Evolutionary conservation across 2,329 filamentous ascomycete species (phyloP).

Genomic region (Diplodia seriata): DNA sequence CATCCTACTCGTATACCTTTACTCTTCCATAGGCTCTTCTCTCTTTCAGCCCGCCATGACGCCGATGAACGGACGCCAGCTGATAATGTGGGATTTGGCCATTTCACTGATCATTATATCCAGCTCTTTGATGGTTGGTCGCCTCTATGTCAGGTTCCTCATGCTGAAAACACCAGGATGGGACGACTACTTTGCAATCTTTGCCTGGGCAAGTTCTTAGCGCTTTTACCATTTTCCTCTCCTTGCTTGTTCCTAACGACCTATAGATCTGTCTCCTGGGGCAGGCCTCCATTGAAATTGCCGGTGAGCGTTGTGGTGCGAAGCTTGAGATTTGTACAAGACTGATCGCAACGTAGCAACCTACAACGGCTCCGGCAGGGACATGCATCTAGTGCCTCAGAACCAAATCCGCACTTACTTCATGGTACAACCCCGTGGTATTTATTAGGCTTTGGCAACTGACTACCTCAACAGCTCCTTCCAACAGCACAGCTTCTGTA

Average conservation of each 20-base stretch:
- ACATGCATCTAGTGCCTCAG: slow-evolving; percentile 35
- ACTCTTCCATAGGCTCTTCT: background rate
- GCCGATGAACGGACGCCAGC: slow-evolving; percentile 19
- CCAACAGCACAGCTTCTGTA: slow-evolving; percentile 36
- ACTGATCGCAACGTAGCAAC: slow-evolving; percentile 21
- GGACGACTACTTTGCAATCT: slow-evolving; percentile 42
- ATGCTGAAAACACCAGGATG: slow-evolving; percentile 43
- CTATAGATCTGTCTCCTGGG: slow-evolving; percentile 18
- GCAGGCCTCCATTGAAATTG: slow-evolving; percentile 22
- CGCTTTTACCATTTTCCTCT: background rate
- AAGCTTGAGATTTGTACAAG: too few relatives aligned
- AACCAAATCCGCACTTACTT: slow-evolving; percentile 35
- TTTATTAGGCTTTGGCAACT: slow-evolving; percentile 2
- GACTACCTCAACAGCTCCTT: slow-evolving; percentile 33
- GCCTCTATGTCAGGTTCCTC: slow-evolving; percentile 42
- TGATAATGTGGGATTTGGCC: slow-evolving; percentile 35
- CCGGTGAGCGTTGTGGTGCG: background rate
- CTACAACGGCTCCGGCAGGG: slow-evolving; percentile 37
- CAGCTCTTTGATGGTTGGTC: slow-evolving; percentile 38
- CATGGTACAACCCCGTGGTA: slow-evolving; percentile 30
- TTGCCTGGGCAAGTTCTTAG: slow-evolving; percentile 38
- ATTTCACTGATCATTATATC: slow-evolving; percentile 42
- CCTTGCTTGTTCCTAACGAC: background rate
- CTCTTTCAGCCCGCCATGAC: background rate
- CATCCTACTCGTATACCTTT: background rate